Evolutionary conservation across 176 grass and related monocot species (phyloP).

Genomic region (Coix lacrymajobi): DNA sequence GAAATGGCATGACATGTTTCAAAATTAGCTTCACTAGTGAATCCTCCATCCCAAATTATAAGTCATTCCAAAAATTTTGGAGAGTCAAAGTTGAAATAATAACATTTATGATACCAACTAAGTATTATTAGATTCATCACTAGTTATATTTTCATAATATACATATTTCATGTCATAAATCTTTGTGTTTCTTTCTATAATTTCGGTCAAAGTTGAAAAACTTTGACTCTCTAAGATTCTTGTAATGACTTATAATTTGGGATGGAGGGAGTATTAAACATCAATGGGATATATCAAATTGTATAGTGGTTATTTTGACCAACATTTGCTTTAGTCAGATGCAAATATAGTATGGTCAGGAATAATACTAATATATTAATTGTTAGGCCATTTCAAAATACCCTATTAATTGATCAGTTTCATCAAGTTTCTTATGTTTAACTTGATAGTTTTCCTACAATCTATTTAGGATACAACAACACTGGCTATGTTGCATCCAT

Average conservation of each 20-base stretch:
- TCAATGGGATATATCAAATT: neutral
- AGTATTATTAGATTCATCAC: too few relatives aligned
- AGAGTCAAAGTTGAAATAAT: too few relatives aligned
- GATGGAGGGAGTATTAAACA: too few relatives aligned
- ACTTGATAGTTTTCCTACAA: neutral
- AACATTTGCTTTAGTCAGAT: neutral
- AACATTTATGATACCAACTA: too few relatives aligned
- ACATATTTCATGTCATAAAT: too few relatives aligned
- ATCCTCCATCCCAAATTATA: too few relatives aligned
- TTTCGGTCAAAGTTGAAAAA: too few relatives aligned
- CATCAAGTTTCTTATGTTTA: neutral
- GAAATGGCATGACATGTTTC: neutral
- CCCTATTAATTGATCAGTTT: neutral
- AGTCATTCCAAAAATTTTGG: too few relatives aligned
- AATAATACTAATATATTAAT: neutral
- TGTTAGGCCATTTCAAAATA: neutral
- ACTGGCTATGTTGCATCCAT: slow-evolving; percentile 27
- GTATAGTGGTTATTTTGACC: neutral
- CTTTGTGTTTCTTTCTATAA: too few relatives aligned
- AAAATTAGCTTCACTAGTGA: neutral
- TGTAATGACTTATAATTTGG: too few relatives aligned
- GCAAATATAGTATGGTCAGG: neutral
- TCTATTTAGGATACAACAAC: slow-evolving; percentile 26
- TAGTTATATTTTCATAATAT: too few relatives aligned
- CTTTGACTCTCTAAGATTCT: too few relatives aligned